Conservation (phyloP, 352 stramenopile species). For the Elongisporangium senticosum region DNA sequence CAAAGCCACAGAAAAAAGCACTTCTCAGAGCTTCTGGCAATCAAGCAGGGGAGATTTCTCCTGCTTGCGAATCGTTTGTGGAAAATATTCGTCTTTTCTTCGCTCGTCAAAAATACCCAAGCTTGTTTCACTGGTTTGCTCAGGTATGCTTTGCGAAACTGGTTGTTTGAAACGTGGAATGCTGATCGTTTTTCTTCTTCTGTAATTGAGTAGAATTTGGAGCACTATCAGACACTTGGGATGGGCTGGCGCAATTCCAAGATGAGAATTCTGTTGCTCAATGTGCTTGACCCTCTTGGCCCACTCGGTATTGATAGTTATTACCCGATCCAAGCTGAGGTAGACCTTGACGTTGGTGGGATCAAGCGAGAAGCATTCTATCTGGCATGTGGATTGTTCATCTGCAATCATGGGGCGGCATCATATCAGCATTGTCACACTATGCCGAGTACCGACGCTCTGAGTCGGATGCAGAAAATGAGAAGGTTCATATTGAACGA, state of each 20-base stretch:
- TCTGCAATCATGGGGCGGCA: conserved; percentile 43
- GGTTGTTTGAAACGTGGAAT: not conserved
- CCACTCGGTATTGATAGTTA: conserved; percentile 78
- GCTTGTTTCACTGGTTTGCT: conserved; percentile 77
- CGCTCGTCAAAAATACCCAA: conserved; percentile 75
- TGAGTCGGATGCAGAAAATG: conserved; percentile 24
- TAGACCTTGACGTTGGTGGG: conserved; percentile 30
- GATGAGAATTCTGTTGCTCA: conserved; percentile 64
- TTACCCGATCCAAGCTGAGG: conserved; percentile 48
- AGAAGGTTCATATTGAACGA: conserved; percentile 54
- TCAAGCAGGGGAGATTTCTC: not conserved
- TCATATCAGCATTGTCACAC: conserved; percentile 54
- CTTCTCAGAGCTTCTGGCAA: not conserved
- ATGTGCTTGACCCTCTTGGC: conserved; percentile 73
- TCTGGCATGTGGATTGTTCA: conserved; percentile 62
- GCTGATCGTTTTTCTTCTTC: conserved; percentile 4
- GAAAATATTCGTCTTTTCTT: conserved; percentile 80
- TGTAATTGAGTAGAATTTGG: conserved; percentile 41
- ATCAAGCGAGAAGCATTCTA: conserved; percentile 79
- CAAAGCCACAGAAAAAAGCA: not conserved
- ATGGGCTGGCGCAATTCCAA: conserved; percentile 50
- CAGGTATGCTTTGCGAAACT: conserved; percentile 47
- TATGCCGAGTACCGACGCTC: not conserved
- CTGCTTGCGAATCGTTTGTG: conserved; percentile 24
- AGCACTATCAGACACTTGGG: conserved; percentile 75